These are phyloP conservation scores for Coffea eugenioides DNA, from an alignment of 257 asterid species.

Conservation along the genomic window DNA sequence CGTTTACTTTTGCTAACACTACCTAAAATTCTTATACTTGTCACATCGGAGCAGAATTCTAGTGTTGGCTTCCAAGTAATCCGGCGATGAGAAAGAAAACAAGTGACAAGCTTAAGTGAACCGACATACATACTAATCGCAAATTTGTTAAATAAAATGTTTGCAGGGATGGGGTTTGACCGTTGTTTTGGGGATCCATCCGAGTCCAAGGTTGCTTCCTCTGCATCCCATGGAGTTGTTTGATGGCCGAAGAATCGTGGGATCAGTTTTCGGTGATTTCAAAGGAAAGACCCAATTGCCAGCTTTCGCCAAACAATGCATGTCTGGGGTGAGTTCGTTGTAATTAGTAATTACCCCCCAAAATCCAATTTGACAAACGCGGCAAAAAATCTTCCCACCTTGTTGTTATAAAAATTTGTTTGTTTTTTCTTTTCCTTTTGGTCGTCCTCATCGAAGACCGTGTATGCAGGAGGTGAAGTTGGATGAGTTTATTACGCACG, in stretches of 20 bases:
- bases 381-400: too few species aligned
- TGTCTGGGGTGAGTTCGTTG: conserved; percentile 50
- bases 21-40: too few species aligned
- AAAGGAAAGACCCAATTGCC: conserved; percentile 89
- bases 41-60: too few species aligned
- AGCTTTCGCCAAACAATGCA: conserved; percentile 57
- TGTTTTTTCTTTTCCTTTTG: too few species aligned
- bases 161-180: conserved; percentile 93
- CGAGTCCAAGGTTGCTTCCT: conserved; percentile 67
- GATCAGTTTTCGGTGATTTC: conserved; percentile 80
- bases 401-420: too few species aligned
- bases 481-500: conserved; percentile 84
- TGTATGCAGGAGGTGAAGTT: conserved; percentile 60
- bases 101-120: neutral
- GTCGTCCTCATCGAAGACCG: too few species aligned
- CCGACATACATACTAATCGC: neutral
- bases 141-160: neutral
- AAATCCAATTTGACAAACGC: neutral
- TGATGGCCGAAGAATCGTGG: conserved; percentile 78
- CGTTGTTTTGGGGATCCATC: conserved; percentile 70
- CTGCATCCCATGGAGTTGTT: conserved; percentile 93
- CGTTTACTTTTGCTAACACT: too few species aligned
- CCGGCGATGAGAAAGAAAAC: too few species aligned
- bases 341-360: too few species aligned
- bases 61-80: too few species aligned